These are phyloP conservation scores for Fraxinus sp. DNA, from an alignment of 305 asterid genomes.

Conservation along the genomic window DNA sequence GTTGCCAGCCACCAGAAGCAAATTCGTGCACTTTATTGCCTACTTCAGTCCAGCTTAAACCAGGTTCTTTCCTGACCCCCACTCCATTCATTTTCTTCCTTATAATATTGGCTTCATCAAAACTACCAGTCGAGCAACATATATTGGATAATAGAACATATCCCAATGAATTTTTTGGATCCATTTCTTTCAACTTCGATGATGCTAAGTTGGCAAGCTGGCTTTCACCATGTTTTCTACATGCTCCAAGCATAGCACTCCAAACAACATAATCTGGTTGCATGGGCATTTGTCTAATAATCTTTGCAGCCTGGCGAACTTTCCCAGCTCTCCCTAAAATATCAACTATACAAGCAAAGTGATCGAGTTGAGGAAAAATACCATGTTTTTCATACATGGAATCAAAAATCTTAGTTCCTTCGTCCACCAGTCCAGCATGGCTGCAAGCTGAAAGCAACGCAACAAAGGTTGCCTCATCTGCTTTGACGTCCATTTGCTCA, in stretches of 20 bases:
- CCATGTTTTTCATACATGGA: conserved; percentile 55
- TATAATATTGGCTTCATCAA: conserved; percentile 46
- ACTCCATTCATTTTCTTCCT: conserved; percentile 54
- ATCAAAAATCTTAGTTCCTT: conserved; percentile 56
- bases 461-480: conserved; percentile 68
- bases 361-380: conserved; percentile 77
- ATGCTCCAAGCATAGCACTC: conserved; percentile 85
- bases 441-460: conserved; percentile 85
- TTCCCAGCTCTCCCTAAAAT: conserved; percentile 73
- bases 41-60: conserved; percentile 78
- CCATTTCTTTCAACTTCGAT: conserved; percentile 62
- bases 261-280: conserved; percentile 67
- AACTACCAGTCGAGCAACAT: conserved; percentile 50
- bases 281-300: conserved; percentile 59
- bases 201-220: conserved; percentile 57
- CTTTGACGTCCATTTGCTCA: conserved; percentile 46
- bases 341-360: conserved; percentile 83
- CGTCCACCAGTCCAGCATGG: conserved; percentile 82
- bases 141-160: conserved; percentile 67
- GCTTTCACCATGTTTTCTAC: conserved; percentile 69
- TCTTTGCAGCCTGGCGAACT: conserved; percentile 52
- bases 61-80: conserved; percentile 67
- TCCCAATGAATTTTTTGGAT: conserved; percentile 70
- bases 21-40: conserved; percentile 61
- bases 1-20: conserved; percentile 62